phyloP scores from a whole-genome alignment of 2,329 filamentous ascomycete genomes.

The Drechslerella dactyloides region DNA sequence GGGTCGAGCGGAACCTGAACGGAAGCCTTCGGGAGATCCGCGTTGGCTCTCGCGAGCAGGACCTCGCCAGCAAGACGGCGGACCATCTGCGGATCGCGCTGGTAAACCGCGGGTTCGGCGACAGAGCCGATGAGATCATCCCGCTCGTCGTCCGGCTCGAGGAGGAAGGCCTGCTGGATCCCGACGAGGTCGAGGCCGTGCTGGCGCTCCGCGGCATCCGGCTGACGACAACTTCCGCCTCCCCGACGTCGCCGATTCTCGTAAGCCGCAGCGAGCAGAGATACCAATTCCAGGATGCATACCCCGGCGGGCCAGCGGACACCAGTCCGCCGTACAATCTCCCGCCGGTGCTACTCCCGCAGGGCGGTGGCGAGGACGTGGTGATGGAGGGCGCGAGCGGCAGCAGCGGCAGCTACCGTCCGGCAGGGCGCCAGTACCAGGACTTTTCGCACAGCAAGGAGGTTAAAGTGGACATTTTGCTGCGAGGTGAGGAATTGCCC shows the following conservation, averaged over 20 bases:
- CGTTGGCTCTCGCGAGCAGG: constrained; percentile 40
- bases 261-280: constrained; percentile 48
- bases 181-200: constrained; percentile 43
- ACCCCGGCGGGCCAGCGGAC: constrained; percentile 38
- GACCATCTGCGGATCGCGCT: constrained; percentile 30
- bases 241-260: constrained; percentile 44
- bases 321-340: constrained; percentile 44
- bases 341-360: constrained; percentile 40
- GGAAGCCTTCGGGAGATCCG: constrained; percentile 49
- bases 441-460: constrained; percentile 48
- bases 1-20: constrained; percentile 43
- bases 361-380: constrained; percentile 40
- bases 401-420: constrained; percentile 1
- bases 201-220: constrained; percentile 50
- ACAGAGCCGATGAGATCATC: constrained; percentile 42
- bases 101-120: constrained; percentile 31
- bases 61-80: constrained; percentile 32
- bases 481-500: constrained; percentile 32
- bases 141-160: constrained; percentile 35
- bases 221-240: constrained; percentile 40
- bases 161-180: constrained; percentile 44
- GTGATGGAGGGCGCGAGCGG: constrained; percentile 37
- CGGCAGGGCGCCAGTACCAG: constrained; percentile 39
- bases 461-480: constrained; percentile 49
- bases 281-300: constrained; percentile 45